Evolutionary conservation across 2,329 filamentous ascomycete genomes (phyloP).

Genomic region (Exophiala lecanii-corni): DNA sequence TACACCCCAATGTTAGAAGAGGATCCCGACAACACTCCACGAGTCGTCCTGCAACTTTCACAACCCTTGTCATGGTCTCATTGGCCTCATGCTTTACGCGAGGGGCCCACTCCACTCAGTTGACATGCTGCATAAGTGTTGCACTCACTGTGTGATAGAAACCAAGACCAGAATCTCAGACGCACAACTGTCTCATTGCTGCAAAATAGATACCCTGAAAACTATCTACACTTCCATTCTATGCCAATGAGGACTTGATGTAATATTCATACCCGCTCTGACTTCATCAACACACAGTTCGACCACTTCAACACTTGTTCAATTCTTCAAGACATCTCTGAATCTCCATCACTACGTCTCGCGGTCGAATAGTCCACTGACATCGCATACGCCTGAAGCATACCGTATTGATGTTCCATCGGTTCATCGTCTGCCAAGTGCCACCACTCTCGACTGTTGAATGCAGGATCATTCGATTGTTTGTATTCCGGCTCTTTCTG

Average conservation of each 20-base stretch:
- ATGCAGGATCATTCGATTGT: constrained; percentile 38
- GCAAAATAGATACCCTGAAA: no score
- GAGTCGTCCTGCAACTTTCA: no score
- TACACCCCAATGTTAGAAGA: no score
- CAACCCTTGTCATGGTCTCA: not conserved
- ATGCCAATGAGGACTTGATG: constrained; percentile 7
- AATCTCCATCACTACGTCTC: constrained; percentile 16
- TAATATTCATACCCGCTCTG: constrained; percentile 1
- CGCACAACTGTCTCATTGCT: no score
- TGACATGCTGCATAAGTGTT: no score
- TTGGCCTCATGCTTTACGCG: no score
- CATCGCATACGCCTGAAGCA: constrained; percentile 30
- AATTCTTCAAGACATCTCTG: constrained; percentile 19
- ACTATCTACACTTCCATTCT: constrained; percentile 17
- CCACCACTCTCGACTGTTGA: constrained; percentile 39
- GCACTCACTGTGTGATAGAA: no score
- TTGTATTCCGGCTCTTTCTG: constrained; percentile 28
- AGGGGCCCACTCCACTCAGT: no score
- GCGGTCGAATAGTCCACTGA: constrained; percentile 13
- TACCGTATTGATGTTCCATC: constrained; percentile 39
- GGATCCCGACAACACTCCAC: no score
- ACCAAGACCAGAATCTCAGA: no score
- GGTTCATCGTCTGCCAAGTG: constrained; percentile 26
- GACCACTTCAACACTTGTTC: not conserved
- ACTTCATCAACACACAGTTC: not conserved